Evolutionary conservation across 108 stramenopile genomes (phyloP), one percentile per base, ranked within the genome.

Genomic region (Nannochloropsis salina): DNA sequence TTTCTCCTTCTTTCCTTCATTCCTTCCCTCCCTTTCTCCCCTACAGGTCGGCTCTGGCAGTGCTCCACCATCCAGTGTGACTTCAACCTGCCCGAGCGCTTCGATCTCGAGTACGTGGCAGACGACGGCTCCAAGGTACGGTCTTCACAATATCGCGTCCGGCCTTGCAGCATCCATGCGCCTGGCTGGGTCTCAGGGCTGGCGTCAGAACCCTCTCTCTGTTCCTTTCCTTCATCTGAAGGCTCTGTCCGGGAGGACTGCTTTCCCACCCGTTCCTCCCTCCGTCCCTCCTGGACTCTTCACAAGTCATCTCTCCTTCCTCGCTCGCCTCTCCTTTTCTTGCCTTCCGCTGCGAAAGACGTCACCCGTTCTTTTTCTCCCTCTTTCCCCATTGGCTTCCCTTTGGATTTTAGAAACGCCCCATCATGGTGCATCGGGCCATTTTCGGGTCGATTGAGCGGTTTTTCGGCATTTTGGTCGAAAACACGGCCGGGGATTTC

Each of bases 61-160:
- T 98, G 98, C 91, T 97, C 96, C 9, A 98, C 98, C 8, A 95
- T 98, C 21, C 98, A 98, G 89, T 96, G 96, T 84, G 98, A 98
- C 92, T 98, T 98, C 92, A 98, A 98, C 90, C 91, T 98, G 18
- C 98, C 98, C 44, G 96, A 98, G 44, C 93, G 98, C 11, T 98
- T 98, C 88, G 95, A 93, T 82, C 93, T 97, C 87, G 94, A 95
- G 86, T 97, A 96, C 85, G 91, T 91, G 11, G 80, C 22, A 18
- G 80, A 80, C 22, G 47, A 51, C 15, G 47, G 81, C 42, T 10
- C 47, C 47, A 51, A 51, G 47, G 47, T 51, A 51, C 47, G 47
- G 31, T 31, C 31, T 31, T 31, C 1, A 31, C 31, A 0, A 31
- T 31, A 1, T 31, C 31, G 31, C 31, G 31, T 31, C 31, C 31